These are phyloP conservation scores for Debaryomyces hansenii DNA, from an alignment of 805 yeast species.

Conservation along the genomic window DNA sequence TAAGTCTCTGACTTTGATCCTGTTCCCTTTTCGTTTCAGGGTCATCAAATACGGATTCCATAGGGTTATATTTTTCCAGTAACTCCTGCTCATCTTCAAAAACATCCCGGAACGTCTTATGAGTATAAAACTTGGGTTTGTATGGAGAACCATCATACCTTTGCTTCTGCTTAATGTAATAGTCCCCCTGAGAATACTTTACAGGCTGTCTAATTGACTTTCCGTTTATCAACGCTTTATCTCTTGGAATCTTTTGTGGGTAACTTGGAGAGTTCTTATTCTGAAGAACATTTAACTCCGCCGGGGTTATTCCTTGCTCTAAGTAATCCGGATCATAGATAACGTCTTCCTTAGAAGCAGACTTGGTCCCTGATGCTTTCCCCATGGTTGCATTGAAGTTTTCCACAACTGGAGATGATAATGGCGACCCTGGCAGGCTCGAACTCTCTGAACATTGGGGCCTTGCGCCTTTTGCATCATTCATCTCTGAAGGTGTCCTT, in stretches of 20 bases:
- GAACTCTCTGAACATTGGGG: not conserved
- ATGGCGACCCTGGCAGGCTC: not conserved
- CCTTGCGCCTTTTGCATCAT: not conserved
- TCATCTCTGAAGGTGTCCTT: too few relatives aligned
- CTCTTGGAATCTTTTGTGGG: not conserved
- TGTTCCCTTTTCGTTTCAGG: slow-evolving; percentile 14
- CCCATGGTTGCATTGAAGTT: not conserved
- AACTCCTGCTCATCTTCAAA: slow-evolving; percentile 32
- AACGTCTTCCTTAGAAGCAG: slow-evolving; percentile 5
- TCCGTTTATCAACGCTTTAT: not conserved
- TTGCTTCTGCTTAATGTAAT: slow-evolving; percentile 38
- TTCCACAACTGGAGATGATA: not conserved
- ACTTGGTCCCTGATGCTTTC: slow-evolving; percentile 7
- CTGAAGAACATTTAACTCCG: slow-evolving; percentile 30
- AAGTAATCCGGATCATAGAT: slow-evolving; percentile 23
- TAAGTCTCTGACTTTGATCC: slow-evolving; percentile 21
- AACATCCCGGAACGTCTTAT: slow-evolving; percentile 39
- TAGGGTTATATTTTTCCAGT: slow-evolving; percentile 34
- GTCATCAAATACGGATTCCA: slow-evolving; percentile 39
- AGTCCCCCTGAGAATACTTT: slow-evolving; percentile 18
- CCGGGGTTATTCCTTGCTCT: slow-evolving; percentile 39
- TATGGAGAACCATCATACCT: slow-evolving; percentile 31
- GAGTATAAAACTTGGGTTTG: slow-evolving; percentile 39
- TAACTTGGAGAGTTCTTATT: slow-evolving; percentile 3
- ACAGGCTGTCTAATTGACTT: not conserved